phyloP scores from a whole-genome alignment of 345 rosid genomes.

The Eutrema japonicum region DNA sequence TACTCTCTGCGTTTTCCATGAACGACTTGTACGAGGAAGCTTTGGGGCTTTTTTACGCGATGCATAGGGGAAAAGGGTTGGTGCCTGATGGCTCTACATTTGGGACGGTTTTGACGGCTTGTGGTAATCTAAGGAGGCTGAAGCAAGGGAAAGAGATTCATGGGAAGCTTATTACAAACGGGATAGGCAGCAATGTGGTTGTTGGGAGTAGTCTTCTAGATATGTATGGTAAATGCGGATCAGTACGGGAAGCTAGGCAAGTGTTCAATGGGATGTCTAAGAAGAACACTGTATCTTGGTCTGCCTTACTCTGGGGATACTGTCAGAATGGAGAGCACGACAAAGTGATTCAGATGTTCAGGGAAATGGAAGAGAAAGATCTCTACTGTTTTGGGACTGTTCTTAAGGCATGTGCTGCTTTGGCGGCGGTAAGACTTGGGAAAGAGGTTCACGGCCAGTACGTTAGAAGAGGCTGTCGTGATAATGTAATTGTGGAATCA shows the following conservation, averaged over 20 bases:
- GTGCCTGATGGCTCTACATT: constrained; percentile 70
- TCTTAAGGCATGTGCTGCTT: constrained; percentile 85
- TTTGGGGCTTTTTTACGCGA: constrained; percentile 54
- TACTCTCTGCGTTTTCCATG: constrained; percentile 69
- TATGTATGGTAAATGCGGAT: constrained; percentile 92
- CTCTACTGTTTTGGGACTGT: constrained; percentile 84
- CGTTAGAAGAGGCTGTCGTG: constrained; percentile 69
- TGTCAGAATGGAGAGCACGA: constrained; percentile 72
- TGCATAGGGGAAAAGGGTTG: constrained; percentile 57
- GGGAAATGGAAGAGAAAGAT: constrained; percentile 58
- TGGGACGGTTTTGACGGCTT: constrained; percentile 79
- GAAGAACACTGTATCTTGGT: constrained; percentile 79
- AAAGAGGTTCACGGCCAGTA: constrained; percentile 93
- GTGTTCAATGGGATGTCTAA: constrained; percentile 70
- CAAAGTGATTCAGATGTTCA: constrained; percentile 64
- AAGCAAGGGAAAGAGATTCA: constrained; percentile 85
- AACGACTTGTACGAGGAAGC: constrained; percentile 65
- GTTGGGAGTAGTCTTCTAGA: constrained; percentile 87
- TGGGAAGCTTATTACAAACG: constrained; percentile 58
- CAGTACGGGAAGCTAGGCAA: constrained; percentile 54
- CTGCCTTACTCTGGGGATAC: constrained; percentile 81
- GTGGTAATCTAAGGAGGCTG: constrained; percentile 70
- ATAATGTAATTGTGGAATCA: constrained; percentile 79
- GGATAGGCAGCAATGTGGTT: constrained; percentile 60
- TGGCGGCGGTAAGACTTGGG: constrained; percentile 72